These are phyloP conservation scores for Capronia coronata DNA, from an alignment of 2,329 filamentous ascomycete species.

Conservation along the genomic window DNA sequence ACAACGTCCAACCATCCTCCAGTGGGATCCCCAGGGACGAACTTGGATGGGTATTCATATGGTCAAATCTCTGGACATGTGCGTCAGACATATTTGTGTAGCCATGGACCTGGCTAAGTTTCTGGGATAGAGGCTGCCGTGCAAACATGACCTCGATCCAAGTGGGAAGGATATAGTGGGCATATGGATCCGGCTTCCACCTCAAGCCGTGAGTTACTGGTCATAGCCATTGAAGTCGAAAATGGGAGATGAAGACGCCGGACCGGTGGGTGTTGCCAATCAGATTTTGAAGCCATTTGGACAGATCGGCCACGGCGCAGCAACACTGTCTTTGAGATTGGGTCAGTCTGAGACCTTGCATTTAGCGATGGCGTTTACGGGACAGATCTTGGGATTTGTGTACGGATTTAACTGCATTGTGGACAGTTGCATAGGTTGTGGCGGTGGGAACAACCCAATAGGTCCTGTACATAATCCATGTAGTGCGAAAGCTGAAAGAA, in stretches of 20 bases:
- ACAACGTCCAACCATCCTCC: too few species aligned
- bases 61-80: too few species aligned
- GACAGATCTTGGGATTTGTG: not conserved
- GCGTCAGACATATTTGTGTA: too few species aligned
- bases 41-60: too few species aligned
- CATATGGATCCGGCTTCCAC: not conserved
- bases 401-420: not conserved
- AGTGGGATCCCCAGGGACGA: too few species aligned
- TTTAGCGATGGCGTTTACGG: constrained; percentile 16
- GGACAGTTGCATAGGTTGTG: not conserved
- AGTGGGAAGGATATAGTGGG: not conserved
- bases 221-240: not conserved
- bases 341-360: not conserved
- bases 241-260: not conserved
- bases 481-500: too few species aligned
- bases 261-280: not conserved
- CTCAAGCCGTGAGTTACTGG: too few species aligned
- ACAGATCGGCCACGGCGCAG: not conserved
- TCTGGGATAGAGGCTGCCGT: too few species aligned
- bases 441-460: too few species aligned
- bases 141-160: not conserved
- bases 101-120: too few species aligned
- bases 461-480: too few species aligned
- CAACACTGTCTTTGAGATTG: not conserved
- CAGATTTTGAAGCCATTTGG: not conserved